These are phyloP conservation scores for Orbilia quercus DNA, from an alignment of 2,329 filamentous ascomycete species.

Conservation along the genomic window DNA sequence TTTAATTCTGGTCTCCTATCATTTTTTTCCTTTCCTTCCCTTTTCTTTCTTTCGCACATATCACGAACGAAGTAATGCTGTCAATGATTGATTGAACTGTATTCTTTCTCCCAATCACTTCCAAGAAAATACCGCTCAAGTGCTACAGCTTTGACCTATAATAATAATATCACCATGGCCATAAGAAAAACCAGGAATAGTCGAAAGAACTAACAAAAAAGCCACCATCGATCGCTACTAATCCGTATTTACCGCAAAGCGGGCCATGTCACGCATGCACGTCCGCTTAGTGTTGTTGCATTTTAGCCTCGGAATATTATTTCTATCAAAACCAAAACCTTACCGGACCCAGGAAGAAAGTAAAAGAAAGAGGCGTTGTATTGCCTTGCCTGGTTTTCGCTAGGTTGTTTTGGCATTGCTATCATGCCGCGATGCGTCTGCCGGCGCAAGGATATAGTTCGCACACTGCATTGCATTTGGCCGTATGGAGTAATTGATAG, in stretches of 20 bases:
- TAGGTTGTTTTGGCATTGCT: conserved; percentile 12
- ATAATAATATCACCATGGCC: too few species aligned
- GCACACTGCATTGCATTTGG: conserved; percentile 14
- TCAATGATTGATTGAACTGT: conserved; percentile 50
- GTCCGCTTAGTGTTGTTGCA: conserved; percentile 50
- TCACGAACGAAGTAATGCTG: conserved; percentile 54
- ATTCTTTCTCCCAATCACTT: conserved; percentile 25
- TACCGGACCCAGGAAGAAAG: neutral
- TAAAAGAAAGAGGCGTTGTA: neutral
- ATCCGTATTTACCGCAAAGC: too few species aligned
- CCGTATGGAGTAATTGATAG: conserved; percentile 41
- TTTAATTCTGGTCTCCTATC: conserved; percentile 35
- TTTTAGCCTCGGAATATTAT: conserved; percentile 56
- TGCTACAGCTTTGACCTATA: conserved; percentile 42
- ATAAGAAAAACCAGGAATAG: too few species aligned
- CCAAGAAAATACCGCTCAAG: conserved; percentile 23
- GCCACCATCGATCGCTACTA: too few species aligned
- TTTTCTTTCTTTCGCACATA: conserved; percentile 25
- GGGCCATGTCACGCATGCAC: conserved; percentile 31
- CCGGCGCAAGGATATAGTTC: conserved; percentile 15
- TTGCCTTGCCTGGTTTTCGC: neutral
- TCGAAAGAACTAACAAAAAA: too few species aligned
- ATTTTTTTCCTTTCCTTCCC: conserved; percentile 31
- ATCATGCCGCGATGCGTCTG: conserved; percentile 46
- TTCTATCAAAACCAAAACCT: conserved; percentile 40